phyloP scores from a whole-genome alignment of 768 basidiomycete species.

The Imleria badia region DNA sequence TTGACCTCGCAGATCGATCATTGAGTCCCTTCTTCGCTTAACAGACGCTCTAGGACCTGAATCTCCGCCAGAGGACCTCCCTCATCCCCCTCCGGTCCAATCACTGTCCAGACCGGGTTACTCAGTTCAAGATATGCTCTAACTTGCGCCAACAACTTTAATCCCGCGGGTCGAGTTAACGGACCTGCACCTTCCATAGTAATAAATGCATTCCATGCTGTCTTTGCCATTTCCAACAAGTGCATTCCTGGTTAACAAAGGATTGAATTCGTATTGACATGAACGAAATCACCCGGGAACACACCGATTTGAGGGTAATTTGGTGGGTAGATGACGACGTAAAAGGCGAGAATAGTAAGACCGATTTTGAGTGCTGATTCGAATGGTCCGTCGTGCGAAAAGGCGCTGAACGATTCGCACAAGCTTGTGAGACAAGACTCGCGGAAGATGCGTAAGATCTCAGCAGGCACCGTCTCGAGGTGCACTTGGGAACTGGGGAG shows the following conservation, averaged over 20 bases:
- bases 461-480: slow-evolving; percentile 35
- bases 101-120: slow-evolving; percentile 40
- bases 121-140: slow-evolving; percentile 42
- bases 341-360: slow-evolving; percentile 59
- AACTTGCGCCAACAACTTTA: slow-evolving; percentile 29
- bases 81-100: slow-evolving; percentile 64
- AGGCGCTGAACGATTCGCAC: slow-evolving; percentile 62
- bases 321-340: slow-evolving; percentile 66
- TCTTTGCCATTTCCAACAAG: slow-evolving; percentile 72
- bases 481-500: slow-evolving; percentile 27
- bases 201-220: slow-evolving; percentile 66
- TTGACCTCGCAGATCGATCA: background rate
- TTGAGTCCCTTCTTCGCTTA: slow-evolving; percentile 23
- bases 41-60: slow-evolving; percentile 40
- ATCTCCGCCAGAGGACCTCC: slow-evolving; percentile 60
- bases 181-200: slow-evolving; percentile 25
- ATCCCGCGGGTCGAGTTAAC: slow-evolving; percentile 6
- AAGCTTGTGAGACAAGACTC: slow-evolving; percentile 58
- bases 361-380: slow-evolving; percentile 53
- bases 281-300: slow-evolving; percentile 10
- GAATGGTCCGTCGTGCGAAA: slow-evolving; percentile 68
- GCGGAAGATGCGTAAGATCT: slow-evolving; percentile 46
- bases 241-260: slow-evolving; percentile 57
- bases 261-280: background rate
- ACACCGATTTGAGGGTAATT: slow-evolving; percentile 84